Base-by-base conservation (phyloP, 345 rosid species). In the Salix dunnii region DNA sequence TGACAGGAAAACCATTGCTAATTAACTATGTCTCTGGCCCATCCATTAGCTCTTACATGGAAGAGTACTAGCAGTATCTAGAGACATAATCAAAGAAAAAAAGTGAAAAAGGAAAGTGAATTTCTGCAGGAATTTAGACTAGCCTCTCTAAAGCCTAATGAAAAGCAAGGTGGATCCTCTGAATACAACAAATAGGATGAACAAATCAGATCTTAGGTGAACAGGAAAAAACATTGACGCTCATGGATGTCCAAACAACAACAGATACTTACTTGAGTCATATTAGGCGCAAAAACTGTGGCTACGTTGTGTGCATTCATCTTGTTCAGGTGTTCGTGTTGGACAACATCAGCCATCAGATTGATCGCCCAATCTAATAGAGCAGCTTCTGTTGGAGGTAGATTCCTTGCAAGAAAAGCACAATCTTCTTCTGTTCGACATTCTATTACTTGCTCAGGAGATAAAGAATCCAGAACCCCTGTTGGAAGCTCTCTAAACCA, bases 261-360 rank as follows among this genome's bases (percentile, higher is more conserved):
- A 21, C 38, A 46, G 38, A 62, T n/a, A 60, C 43, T 27, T 23
- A 70, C 78, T 53, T 74, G 76, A 68, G 81, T 78, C 81, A 78
- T 78, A 68, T 78, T 78, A 0, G 81, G 81, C 7, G 81, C 81
- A 68, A 78, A 78, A 42, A 78, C 81, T 77, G 74, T 78, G 69
- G 81, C 81, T 73, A 78, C 69, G 40, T 78, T 78, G 61, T 73
- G 81, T 42, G 81, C 81, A 73, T 73, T 73, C 81, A 78, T 78
- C 70, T 78, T 78, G 74, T 78, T 78, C 43, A 60, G 51, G 48
- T 68, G 65, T 78, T 78, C 81, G 23, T 43, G 77, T 61, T 73
- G 73, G 23, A 78, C 81, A 60, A 78, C 81, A 68, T 78, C 81
- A 68, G 77, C 77, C 81, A 78, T 78, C 61, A 78, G 35, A 25